Percentiles rank a stretch among this genome's conserved stretches.
phyloP scores from a whole-genome alignment of 495 filamentous ascomycete genomes.

The Penicillium pulvis region DNA sequence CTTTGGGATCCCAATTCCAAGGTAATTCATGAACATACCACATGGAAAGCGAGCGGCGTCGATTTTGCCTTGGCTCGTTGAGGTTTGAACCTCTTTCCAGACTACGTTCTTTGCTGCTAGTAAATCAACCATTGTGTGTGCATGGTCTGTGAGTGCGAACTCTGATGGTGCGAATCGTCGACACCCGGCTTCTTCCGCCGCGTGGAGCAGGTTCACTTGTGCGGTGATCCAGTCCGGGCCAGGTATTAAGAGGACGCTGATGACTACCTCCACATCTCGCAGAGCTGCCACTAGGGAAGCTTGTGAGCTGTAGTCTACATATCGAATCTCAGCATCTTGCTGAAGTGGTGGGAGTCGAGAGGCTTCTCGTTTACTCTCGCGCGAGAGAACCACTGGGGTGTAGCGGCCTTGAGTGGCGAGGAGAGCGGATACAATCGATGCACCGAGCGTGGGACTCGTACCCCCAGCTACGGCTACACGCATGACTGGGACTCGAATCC shows the following conservation, averaged over 20 bases:
- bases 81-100: conserved; percentile 23
- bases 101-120: conserved; percentile 10
- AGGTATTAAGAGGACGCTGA: conserved; percentile 10
- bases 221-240: conserved; percentile 21
- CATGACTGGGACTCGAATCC: not conserved
- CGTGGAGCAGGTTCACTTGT: conserved; percentile 32
- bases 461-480: not conserved
- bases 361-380: not conserved
- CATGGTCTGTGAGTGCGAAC: conserved; percentile 19
- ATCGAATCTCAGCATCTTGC: not conserved
- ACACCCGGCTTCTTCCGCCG: conserved; percentile 29
- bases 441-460: not conserved
- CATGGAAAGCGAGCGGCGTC: conserved; percentile 30
- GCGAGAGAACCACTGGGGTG: not conserved
- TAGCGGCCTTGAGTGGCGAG: not conserved
- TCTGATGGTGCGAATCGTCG: conserved; percentile 37
- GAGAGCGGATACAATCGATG: not conserved
- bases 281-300: not conserved
- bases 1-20: conserved; percentile 27
- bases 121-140: conserved; percentile 22
- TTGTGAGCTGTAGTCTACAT: not conserved
- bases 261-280: not conserved
- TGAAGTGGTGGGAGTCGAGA: not conserved
- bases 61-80: conserved; percentile 16
- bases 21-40: conserved; percentile 33